These are phyloP conservation scores for Prosopis cineraria DNA, from an alignment of 306 rosid genomes.

Conservation along the genomic window DNA sequence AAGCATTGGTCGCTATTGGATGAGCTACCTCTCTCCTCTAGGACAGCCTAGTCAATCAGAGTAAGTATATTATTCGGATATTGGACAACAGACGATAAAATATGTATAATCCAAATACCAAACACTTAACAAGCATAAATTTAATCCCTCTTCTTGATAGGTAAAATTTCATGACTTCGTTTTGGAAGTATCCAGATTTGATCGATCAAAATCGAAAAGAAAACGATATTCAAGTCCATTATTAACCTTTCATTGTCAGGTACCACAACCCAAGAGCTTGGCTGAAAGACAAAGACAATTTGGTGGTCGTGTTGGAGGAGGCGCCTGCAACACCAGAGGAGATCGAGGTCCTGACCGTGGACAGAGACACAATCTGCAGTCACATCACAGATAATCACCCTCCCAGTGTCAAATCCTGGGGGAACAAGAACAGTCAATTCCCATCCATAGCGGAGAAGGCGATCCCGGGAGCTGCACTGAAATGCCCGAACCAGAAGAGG, in stretches of 20 bases:
- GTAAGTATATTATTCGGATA: slow-evolving; percentile 45
- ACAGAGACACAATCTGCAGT: slow-evolving; percentile 85
- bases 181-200: not conserved
- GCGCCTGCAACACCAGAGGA: slow-evolving; percentile 45
- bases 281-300: slow-evolving; percentile 54
- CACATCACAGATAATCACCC: slow-evolving; percentile 57
- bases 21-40: slow-evolving; percentile 67
- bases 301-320: slow-evolving; percentile 80
- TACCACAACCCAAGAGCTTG: slow-evolving; percentile 84
- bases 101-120: not conserved
- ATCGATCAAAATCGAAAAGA: not conserved
- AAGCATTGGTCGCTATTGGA: slow-evolving; percentile 84
- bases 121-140: not conserved
- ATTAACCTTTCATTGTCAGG: slow-evolving; percentile 37
- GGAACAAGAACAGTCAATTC: slow-evolving; percentile 43
- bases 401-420: slow-evolving; percentile 57
- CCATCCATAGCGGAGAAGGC: slow-evolving; percentile 4
- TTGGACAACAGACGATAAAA: not conserved
- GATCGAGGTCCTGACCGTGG: slow-evolving; percentile 44
- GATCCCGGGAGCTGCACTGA: slow-evolving; percentile 44
- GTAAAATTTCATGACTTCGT: not conserved
- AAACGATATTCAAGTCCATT: not conserved
- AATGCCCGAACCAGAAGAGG: slow-evolving; percentile 54
- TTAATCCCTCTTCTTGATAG: no score
- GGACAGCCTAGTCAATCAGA: slow-evolving; percentile 72